These are phyloP conservation scores for Fraxinus dipetala DNA, from an alignment of 305 asterid genomes.

Conservation along the genomic window DNA sequence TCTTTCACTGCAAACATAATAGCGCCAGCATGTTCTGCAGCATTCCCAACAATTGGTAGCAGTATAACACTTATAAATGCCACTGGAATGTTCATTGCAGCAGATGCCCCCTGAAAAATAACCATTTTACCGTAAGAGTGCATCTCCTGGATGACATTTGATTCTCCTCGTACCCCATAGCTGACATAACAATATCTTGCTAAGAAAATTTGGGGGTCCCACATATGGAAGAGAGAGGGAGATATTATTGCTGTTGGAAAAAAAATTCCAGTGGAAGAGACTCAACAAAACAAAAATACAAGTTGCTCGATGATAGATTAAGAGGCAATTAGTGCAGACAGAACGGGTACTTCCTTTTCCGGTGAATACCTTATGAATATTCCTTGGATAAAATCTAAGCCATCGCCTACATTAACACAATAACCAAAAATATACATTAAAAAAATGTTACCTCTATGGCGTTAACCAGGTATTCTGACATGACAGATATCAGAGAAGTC, in stretches of 20 bases:
- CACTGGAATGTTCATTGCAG: constrained; percentile 65
- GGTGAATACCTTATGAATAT: not conserved
- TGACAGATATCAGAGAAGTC: constrained; percentile 54
- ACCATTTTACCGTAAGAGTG: constrained; percentile 17
- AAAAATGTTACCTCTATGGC: constrained; percentile 59
- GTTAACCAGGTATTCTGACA: constrained; percentile 66
- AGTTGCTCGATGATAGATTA: not conserved
- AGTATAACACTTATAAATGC: constrained; percentile 80
- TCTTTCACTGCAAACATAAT: constrained; percentile 82
- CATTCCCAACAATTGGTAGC: constrained; percentile 85
- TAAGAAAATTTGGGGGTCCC: not conserved
- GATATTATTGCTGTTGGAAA: not conserved
- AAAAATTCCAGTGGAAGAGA: not conserved
- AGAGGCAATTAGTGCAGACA: not conserved
- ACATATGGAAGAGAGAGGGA: not conserved
- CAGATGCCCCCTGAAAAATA: constrained; percentile 74
- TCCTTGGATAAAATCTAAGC: not conserved
- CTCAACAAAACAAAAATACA: not conserved
- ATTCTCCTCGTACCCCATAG: not conserved
- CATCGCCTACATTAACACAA: not conserved
- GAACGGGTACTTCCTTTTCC: not conserved
- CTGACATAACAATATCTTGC: not conserved
- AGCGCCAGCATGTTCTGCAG: constrained; percentile 91
- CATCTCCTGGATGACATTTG: not conserved
- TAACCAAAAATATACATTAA: not conserved